A percentile compares a stretch with the other conserved stretches of the same genome.
Conservation (phyloP, 2,329 filamentous ascomycete species). For the Colletotrichum sidae region DNA sequence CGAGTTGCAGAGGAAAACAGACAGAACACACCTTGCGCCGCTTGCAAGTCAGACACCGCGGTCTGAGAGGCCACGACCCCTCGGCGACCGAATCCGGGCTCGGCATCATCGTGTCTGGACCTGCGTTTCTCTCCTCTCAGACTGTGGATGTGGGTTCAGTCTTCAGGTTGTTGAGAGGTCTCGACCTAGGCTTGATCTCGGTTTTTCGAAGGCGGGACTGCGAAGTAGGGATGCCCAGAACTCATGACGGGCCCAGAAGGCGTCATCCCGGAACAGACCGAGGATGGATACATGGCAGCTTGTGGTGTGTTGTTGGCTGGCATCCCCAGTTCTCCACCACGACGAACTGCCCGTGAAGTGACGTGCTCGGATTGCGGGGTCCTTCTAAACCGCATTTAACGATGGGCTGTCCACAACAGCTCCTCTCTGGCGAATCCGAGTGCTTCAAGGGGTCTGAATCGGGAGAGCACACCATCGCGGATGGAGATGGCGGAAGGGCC, state of each 20-base stretch:
- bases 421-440: slow-evolving; percentile 7
- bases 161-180: no score
- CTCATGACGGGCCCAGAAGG: no score
- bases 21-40: slow-evolving; percentile 16
- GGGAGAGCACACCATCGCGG: slow-evolving; percentile 25
- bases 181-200: no score
- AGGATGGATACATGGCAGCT: background rate
- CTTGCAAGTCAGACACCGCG: slow-evolving; percentile 26
- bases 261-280: slow-evolving; percentile 23
- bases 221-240: no score
- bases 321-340: slow-evolving; percentile 26
- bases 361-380: slow-evolving; percentile 30
- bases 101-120: slow-evolving; percentile 13
- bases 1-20: no score
- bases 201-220: no score
- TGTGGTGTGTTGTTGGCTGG: slow-evolving; percentile 12
- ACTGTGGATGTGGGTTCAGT: background rate
- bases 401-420: slow-evolving; percentile 7
- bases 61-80: background rate
- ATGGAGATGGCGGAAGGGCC: slow-evolving; percentile 4
- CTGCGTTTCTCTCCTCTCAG: background rate
- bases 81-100: slow-evolving; percentile 15
- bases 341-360: slow-evolving; percentile 1
- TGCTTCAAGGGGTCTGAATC: background rate
- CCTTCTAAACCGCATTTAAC: slow-evolving; percentile 7